A percentile compares a stretch with the other conserved stretches of the same genome.
phyloP scores from a whole-genome alignment of 169 alveolate genomes.

The Theileria sp. region DNA sequence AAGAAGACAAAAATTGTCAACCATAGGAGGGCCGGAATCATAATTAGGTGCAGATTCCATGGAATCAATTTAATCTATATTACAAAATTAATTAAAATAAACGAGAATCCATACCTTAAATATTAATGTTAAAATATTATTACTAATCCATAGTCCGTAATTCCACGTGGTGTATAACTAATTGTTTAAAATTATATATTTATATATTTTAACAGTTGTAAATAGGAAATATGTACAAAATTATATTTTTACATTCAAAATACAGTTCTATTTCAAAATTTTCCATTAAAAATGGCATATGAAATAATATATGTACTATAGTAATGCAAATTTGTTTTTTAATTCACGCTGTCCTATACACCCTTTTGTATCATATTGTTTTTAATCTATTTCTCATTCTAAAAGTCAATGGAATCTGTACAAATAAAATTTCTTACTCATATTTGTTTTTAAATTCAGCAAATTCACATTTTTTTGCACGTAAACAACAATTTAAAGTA shows the following conservation, averaged over 20 bases:
- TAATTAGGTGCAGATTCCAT: not conserved
- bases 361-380: slow-evolving; percentile 7
- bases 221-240: not conserved
- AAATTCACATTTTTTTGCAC: not conserved
- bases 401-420: not conserved
- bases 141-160: not conserved
- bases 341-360: not conserved
- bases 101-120: not conserved
- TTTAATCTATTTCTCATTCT: not conserved
- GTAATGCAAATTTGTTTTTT: slow-evolving; percentile 1
- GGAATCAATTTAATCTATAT: slow-evolving; percentile 14
- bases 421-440: not conserved
- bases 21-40: slow-evolving; percentile 41
- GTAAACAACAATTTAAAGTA: not conserved
- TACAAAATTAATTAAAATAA: not conserved
- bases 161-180: not conserved
- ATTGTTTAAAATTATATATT: no score
- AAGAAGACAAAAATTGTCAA: slow-evolving; percentile 55
- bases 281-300: not conserved
- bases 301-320: slow-evolving; percentile 11
- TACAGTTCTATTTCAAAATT: not conserved
- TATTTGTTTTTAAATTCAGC: not conserved
- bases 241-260: no score
- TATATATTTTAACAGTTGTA: no score
- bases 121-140: slow-evolving; percentile 14